phyloP scores from a whole-genome alignment of 139 green algal species.

The Ettlia oleoabundans region DNA sequence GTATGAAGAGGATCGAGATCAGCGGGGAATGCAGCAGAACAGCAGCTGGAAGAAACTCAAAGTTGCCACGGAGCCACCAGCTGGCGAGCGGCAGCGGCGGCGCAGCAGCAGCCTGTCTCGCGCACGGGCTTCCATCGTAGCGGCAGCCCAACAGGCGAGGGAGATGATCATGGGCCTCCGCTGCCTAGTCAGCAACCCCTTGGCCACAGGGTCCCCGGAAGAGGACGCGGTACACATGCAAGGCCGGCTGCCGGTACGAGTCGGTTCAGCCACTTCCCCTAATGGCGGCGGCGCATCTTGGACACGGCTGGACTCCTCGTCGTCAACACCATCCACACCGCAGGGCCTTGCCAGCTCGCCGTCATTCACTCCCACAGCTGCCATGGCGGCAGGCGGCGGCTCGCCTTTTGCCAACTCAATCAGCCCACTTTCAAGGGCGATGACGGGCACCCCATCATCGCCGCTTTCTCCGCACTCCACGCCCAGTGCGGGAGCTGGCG shows the following conservation, averaged over 20 bases:
- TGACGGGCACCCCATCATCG: background rate
- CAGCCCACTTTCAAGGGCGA: no score
- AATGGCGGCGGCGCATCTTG: background rate
- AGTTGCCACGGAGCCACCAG: background rate
- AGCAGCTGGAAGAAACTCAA: background rate
- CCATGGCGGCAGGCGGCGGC: background rate
- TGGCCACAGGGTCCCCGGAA: background rate
- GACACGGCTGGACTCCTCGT: background rate
- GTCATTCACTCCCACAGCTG: background rate
- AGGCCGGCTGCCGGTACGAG: background rate
- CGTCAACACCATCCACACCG: background rate
- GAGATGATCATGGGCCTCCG: background rate
- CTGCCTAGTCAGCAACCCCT: background rate
- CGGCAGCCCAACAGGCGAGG: conserved; percentile 2
- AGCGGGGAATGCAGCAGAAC: background rate
- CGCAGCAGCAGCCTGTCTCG: background rate
- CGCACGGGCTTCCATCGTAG: background rate
- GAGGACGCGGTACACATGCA: background rate
- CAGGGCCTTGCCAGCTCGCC: no score
- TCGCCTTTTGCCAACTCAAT: background rate
- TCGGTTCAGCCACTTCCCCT: no score
- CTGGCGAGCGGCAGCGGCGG: background rate
- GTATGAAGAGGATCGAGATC: no score
- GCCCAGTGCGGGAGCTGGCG: background rate
- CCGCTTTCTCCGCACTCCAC: background rate